Evolutionary conservation across 2,329 filamentous ascomycete species (phyloP).

Genomic region (Scedosporium minutisporum): DNA sequence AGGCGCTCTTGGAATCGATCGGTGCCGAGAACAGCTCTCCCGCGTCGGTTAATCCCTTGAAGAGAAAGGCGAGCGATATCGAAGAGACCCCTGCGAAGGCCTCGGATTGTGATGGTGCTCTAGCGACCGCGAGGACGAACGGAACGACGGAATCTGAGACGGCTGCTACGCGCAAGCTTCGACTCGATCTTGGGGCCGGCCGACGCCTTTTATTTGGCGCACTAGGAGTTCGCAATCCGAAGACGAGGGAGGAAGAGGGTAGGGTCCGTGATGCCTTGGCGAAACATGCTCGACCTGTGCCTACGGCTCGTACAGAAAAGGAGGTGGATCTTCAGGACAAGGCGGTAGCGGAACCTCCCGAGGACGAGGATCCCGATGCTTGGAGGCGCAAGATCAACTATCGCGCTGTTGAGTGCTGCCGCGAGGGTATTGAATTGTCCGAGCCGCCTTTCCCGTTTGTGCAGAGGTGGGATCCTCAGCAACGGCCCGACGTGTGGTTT

Average conservation of each 20-base stretch:
- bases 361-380: constrained; percentile 43
- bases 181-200: constrained; percentile 45
- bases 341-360: constrained; percentile 10
- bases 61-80: neutral
- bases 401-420: constrained; percentile 73
- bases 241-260: constrained; percentile 58
- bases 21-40: constrained; percentile 4
- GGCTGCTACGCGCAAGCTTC: constrained; percentile 6
- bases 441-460: constrained; percentile 83
- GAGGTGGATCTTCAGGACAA: neutral
- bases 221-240: constrained; percentile 59
- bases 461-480: constrained; percentile 79
- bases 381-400: constrained; percentile 71
- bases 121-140: neutral
- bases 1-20: constrained; percentile 26
- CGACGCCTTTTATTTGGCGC: constrained; percentile 63
- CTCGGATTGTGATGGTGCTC: neutral
- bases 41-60: neutral
- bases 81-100: neutral
- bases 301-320: constrained; percentile 11
- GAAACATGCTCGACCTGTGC: constrained; percentile 36
- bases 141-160: neutral
- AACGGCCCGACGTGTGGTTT: constrained; percentile 30
- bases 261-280: constrained; percentile 50
- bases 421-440: constrained; percentile 57